phyloP scores from a whole-genome alignment of 2,329 filamentous ascomycete species.

The Ramularia collo-cygni region DNA sequence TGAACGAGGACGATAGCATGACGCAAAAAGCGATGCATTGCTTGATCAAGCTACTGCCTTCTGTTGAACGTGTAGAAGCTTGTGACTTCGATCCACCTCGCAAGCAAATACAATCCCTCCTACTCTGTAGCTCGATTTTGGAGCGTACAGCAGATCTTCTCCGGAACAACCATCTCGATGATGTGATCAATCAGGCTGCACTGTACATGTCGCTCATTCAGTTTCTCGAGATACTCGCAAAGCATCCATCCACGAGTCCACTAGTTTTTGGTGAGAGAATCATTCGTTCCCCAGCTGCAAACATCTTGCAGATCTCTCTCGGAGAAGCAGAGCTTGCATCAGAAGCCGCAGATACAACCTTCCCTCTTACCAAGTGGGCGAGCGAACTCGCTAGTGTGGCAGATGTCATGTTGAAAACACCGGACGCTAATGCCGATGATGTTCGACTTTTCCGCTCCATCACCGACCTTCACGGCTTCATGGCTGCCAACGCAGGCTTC shows the following conservation, averaged over 20 bases:
- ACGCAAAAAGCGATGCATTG: conserved; percentile 12
- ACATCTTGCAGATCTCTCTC: conserved; percentile 34
- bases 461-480: conserved; percentile 6
- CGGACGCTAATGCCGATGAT: conserved; percentile 12
- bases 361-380: too few relatives aligned
- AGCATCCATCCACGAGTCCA: conserved; percentile 26
- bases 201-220: conserved; percentile 36
- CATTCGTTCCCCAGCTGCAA: conserved; percentile 29
- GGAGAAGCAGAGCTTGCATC: conserved; percentile 6
- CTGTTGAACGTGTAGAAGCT: conserved; percentile 10
- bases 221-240: conserved; percentile 33
- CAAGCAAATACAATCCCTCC: conserved; percentile 26
- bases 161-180: conserved; percentile 36
- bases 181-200: conserved; percentile 27
- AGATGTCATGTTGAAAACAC: conserved; percentile 26
- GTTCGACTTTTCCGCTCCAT: conserved; percentile 16
- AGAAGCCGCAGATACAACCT: conserved; percentile 25
- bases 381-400: conserved; percentile 30
- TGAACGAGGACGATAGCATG: conserved; percentile 15
- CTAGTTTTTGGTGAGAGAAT: conserved; percentile 32
- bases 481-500: conserved; percentile 3
- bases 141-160: conserved; percentile 35
- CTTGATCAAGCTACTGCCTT: conserved; percentile 23
- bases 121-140: conserved; percentile 33
- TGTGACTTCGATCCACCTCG: conserved; percentile 30